Evolutionary conservation across 768 basidiomycete species (phyloP).

Genomic region (Krasilnikovozyma curviuscula): DNA sequence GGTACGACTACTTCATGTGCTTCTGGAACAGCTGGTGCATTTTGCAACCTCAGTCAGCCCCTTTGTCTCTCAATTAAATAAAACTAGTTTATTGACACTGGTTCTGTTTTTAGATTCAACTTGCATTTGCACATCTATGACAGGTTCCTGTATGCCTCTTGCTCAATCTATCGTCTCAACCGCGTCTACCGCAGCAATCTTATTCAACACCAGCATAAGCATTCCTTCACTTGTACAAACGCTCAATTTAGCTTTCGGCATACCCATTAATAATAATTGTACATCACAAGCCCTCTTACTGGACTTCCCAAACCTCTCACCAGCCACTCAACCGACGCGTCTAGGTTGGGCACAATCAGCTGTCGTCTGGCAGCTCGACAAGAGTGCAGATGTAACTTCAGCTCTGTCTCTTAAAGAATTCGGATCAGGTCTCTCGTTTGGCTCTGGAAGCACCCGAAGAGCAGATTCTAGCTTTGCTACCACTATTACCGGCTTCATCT

Average conservation of each 20-base stretch:
- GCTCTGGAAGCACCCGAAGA: no score
- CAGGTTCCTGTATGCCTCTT: not conserved
- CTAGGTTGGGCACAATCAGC: not conserved
- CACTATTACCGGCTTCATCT: not conserved
- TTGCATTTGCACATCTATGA: not conserved
- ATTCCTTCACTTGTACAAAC: no score
- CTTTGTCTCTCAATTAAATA: no score
- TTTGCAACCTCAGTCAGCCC: no score
- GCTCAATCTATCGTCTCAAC: not conserved
- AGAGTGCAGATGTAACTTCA: not conserved
- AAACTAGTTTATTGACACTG: no score
- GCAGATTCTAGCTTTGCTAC: no score
- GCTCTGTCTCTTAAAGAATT: not conserved
- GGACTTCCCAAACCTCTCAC: not conserved
- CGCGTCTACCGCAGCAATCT: not conserved
- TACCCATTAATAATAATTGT: not conserved
- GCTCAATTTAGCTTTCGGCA: no score
- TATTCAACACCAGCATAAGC: not conserved
- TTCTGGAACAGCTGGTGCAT: no score
- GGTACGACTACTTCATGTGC: no score
- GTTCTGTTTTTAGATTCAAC: not conserved
- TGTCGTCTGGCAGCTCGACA: not conserved
- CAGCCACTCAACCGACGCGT: not conserved
- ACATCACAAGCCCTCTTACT: not conserved
- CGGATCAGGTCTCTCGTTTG: not conserved